Evolutionary conservation across 129 eudicot genomes (phyloP), one percentile per base, ranked within the genome.

Genomic region (Gnaphalium uliginosum): DNA sequence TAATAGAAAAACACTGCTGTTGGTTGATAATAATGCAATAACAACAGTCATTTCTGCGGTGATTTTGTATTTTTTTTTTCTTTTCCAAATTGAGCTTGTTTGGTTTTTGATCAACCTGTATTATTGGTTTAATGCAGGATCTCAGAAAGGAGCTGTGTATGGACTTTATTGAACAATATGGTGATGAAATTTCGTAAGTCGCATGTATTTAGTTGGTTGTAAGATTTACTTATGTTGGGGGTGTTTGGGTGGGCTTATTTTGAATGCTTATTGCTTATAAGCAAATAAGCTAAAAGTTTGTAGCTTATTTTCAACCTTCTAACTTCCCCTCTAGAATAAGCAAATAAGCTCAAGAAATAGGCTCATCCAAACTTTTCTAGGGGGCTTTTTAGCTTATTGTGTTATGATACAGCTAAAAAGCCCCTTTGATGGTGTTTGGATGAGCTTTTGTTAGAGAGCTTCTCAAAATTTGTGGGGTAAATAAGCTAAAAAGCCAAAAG

Each of bases 111-210:
- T 23, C 76, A 61, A 71, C 63, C 77, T 43, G 51, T 11, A 3
- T 48, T 61, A 46, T 66, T 57, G 83, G 54, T 19, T 14, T 14
- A 56, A 73, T 80, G 79, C 83, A 73, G 83, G 79, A 73, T 67
- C 79, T 66, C 24, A 80, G 41, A 73, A 17, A 73, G 27, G 83
- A 80, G 75, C 17, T 74, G 54, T 66, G 79, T 53, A 27, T 57
- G 69, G 83, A 73, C 33, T 66, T 66, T 14, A 74, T 51, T 43
- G 79, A 80, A 73, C 27, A 73, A 80, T 39, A 66, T 73, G 68
- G n/a, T 37, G 64, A 66, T 58, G 83, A 66, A 26, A 41, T 73
- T 21, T 68, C 27, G 83, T 80, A 59, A 73, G 79, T 66, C 19
- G 6, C 48, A 19, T 66, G 25, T 23, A 2, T 71, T 71, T 71